Evolutionary conservation across 768 basidiomycete genomes (phyloP).

Genomic region (Cantharellus cinnabarinus): DNA sequence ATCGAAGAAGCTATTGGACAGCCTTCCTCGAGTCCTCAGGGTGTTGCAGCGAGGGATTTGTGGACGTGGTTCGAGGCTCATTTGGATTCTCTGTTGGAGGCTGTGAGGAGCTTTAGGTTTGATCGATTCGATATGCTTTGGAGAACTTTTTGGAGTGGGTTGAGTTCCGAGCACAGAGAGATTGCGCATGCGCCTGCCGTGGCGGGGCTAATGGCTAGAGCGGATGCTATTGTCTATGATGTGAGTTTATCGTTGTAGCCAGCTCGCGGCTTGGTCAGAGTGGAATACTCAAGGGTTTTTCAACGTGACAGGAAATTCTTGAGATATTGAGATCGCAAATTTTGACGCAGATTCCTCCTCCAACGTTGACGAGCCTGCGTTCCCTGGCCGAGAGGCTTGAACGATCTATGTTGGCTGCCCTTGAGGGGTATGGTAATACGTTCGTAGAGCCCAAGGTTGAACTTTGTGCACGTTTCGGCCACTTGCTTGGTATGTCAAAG

Average conservation of each 20-base stretch:
- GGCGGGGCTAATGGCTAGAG: slow-evolving; percentile 73
- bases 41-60: slow-evolving; percentile 62
- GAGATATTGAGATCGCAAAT: slow-evolving; percentile 71
- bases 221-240: slow-evolving; percentile 79
- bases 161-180: slow-evolving; percentile 59
- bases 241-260: slow-evolving; percentile 27
- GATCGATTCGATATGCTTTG: slow-evolving; percentile 82
- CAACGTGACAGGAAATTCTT: slow-evolving; percentile 48
- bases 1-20: slow-evolving; percentile 50
- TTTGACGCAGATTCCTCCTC: slow-evolving; percentile 50
- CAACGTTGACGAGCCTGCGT: slow-evolving; percentile 49
- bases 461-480: slow-evolving; percentile 74
- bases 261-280: neutral
- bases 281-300: neutral
- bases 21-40: slow-evolving; percentile 46
- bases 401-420: slow-evolving; percentile 60
- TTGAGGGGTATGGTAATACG: slow-evolving; percentile 68
- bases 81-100: slow-evolving; percentile 62
- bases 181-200: slow-evolving; percentile 78
- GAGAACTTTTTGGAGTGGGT: slow-evolving; percentile 64
- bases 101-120: slow-evolving; percentile 55
- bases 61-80: slow-evolving; percentile 91
- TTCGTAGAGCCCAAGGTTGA: slow-evolving; percentile 87
- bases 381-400: slow-evolving; percentile 84
- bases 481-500: slow-evolving; percentile 42